A percentile compares a stretch with the other conserved stretches of the same genome.
Conservation (phyloP, 768 basidiomycete species). For the Mycena rebaudengoi region DNA sequence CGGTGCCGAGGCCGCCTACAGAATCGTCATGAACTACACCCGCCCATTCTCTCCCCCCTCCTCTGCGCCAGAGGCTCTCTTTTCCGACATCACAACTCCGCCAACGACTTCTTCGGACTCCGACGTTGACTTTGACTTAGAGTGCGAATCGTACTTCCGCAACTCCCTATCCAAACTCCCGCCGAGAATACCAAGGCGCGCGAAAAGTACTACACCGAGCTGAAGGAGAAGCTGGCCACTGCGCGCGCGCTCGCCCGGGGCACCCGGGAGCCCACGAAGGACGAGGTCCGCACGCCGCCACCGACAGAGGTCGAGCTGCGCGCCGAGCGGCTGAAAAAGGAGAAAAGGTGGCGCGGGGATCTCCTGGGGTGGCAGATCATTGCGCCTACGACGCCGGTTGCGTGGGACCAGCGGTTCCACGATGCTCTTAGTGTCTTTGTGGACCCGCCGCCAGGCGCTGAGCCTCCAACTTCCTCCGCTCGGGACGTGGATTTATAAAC, state of each 20-base stretch:
- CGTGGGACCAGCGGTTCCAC: slow-evolving; percentile 82
- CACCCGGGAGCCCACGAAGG: slow-evolving; percentile 84
- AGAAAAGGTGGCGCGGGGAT: slow-evolving; percentile 85
- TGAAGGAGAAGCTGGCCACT: slow-evolving; percentile 70
- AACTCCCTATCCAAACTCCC: slow-evolving; percentile 61
- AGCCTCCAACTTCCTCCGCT: slow-evolving; percentile 9
- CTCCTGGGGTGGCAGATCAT: slow-evolving; percentile 83
- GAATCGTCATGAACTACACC: slow-evolving; percentile 67
- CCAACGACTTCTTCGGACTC: slow-evolving; percentile 12
- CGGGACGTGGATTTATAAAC: no score
- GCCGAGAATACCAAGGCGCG: slow-evolving; percentile 73
- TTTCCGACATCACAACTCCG: slow-evolving; percentile 34
- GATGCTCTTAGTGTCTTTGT: slow-evolving; percentile 69
- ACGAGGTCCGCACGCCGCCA: slow-evolving; percentile 80
- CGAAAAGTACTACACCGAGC: slow-evolving; percentile 76
- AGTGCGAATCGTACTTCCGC: slow-evolving; percentile 74
- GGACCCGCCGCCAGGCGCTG: slow-evolving; percentile 43
- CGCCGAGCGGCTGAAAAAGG: slow-evolving; percentile 89
- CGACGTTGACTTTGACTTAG: slow-evolving; percentile 80
- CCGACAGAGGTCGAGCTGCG: slow-evolving; percentile 89
- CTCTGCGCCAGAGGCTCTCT: slow-evolving; percentile 27
- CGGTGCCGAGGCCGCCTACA: slow-evolving; percentile 86
- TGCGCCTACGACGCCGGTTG: slow-evolving; percentile 64
- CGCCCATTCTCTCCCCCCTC: slow-evolving; percentile 63
- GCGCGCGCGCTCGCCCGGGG: slow-evolving; percentile 82